Conservation (phyloP, 768 basidiomycete species). For the Xerocomus brunneocitrinus region DNA sequence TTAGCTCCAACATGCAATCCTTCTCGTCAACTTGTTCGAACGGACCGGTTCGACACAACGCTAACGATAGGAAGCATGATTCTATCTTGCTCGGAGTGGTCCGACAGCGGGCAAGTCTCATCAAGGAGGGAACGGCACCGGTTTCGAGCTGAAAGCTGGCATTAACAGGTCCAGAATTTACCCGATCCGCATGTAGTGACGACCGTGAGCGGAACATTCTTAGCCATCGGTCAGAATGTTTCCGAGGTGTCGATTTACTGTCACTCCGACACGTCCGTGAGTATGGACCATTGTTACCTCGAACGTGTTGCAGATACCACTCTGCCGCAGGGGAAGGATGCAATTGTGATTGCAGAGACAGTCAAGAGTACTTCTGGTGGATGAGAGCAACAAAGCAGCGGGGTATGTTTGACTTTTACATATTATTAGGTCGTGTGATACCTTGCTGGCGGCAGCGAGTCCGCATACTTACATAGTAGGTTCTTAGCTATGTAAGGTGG, state of each 20-base stretch:
- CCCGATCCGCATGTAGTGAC: constrained; percentile 44
- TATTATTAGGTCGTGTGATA: background rate
- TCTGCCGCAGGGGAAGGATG: constrained; percentile 35
- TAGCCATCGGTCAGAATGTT: constrained; percentile 43
- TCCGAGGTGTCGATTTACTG: constrained; percentile 57
- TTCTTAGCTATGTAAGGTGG: too few species aligned
- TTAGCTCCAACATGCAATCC: too few species aligned
- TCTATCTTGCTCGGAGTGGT: constrained; percentile 31
- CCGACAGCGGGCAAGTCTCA: background rate
- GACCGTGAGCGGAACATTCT: constrained; percentile 35
- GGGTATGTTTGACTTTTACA: constrained; percentile 21
- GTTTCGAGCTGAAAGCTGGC: background rate
- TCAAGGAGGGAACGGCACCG: background rate
- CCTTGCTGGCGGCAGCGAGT: too few species aligned
- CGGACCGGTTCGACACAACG: too few species aligned
- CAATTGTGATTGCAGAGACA: constrained; percentile 42
- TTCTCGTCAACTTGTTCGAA: too few species aligned
- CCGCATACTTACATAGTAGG: too few species aligned
- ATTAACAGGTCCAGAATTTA: constrained; percentile 30
- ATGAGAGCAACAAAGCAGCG: constrained; percentile 42
- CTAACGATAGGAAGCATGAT: constrained; percentile 42
- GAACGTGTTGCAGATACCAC: background rate
- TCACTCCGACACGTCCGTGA: constrained; percentile 61
- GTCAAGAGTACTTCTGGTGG: constrained; percentile 49
- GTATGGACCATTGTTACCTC: constrained; percentile 13